phyloP scores from a whole-genome alignment of 345 rosid species.

The Chamaenerion angustifolium region DNA sequence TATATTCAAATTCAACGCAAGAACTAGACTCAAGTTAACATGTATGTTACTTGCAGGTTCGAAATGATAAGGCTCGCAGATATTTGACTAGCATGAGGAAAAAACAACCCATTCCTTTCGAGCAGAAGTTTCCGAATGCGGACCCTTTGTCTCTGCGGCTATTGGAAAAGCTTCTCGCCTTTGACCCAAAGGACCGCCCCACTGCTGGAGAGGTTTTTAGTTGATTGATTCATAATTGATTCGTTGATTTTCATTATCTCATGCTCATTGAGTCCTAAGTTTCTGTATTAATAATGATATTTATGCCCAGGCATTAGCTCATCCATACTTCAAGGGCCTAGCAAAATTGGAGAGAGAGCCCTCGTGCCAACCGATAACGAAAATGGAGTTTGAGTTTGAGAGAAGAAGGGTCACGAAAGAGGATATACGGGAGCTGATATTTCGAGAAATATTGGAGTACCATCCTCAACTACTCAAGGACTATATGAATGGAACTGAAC shows the following conservation, averaged over 20 bases:
- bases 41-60: constrained; percentile 32
- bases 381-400: constrained; percentile 98
- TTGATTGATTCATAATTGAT: background rate
- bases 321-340: constrained; percentile 83
- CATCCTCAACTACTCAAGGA: constrained; percentile 92
- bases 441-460: constrained; percentile 77
- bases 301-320: constrained; percentile 53
- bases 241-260: constrained; percentile 1
- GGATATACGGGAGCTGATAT: constrained; percentile 76
- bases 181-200: constrained; percentile 85
- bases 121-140: constrained; percentile 67
- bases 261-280: background rate
- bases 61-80: constrained; percentile 89
- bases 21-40: too few relatives aligned
- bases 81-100: constrained; percentile 92
- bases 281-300: background rate
- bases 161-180: constrained; percentile 72
- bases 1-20: background rate
- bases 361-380: constrained; percentile 80
- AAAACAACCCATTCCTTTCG: constrained; percentile 57
- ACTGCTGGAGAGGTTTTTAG: constrained; percentile 71
- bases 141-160: constrained; percentile 68
- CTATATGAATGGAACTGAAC: constrained; percentile 71
- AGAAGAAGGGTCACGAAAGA: constrained; percentile 84
- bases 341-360: constrained; percentile 93